These are phyloP conservation scores for Phytophthora hybrid DNA, from an alignment of 352 stramenopile genomes.

Conservation along the genomic window DNA sequence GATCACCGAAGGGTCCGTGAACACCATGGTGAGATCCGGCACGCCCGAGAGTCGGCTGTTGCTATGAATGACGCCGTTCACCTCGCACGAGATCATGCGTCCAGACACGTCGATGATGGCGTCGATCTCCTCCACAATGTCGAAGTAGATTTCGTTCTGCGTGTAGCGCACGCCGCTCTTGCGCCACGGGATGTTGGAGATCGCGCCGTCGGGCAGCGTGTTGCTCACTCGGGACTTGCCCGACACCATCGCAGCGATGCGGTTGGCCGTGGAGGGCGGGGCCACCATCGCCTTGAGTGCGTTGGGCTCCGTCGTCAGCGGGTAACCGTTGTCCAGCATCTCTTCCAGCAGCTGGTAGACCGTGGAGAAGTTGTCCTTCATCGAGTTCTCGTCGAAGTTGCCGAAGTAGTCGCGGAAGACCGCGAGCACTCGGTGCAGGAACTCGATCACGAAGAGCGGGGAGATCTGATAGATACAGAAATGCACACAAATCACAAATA, in stretches of 20 bases:
- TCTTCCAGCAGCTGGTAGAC: constrained; percentile 96
- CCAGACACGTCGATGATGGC: constrained; percentile 95
- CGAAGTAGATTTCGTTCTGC: constrained; percentile 99
- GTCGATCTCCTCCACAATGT: constrained; percentile 98
- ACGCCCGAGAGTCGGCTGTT: constrained; percentile 96
- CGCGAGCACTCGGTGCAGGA: constrained; percentile 96
- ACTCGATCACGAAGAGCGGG: constrained; percentile 95
- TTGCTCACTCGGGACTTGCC: constrained; percentile 93
- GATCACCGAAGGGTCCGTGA: constrained; percentile 96
- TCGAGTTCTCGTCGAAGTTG: constrained; percentile 95
- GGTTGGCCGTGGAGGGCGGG: constrained; percentile 93
- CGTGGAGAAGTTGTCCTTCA: constrained; percentile 99
- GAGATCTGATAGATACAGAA: constrained; percentile 60
- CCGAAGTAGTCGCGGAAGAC: constrained; percentile 98
- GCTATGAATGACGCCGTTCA: constrained; percentile 95
- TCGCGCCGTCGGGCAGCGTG: constrained; percentile 90
- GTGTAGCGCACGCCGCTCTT: constrained; percentile 96
- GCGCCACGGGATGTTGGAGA: constrained; percentile 98
- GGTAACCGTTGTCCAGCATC: constrained; percentile 99
- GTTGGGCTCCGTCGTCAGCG: constrained; percentile 97
- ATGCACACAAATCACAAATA: background rate
- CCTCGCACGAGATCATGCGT: constrained; percentile 94
- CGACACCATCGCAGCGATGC: constrained; percentile 89
- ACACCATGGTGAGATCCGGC: constrained; percentile 97
- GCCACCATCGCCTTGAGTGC: constrained; percentile 97